A percentile compares a stretch with the other conserved stretches of the same genome.
These are phyloP conservation scores for Spencermartinsiella ligniputridi DNA, from an alignment of 1,139 yeast genomes.

Conservation along the genomic window DNA sequence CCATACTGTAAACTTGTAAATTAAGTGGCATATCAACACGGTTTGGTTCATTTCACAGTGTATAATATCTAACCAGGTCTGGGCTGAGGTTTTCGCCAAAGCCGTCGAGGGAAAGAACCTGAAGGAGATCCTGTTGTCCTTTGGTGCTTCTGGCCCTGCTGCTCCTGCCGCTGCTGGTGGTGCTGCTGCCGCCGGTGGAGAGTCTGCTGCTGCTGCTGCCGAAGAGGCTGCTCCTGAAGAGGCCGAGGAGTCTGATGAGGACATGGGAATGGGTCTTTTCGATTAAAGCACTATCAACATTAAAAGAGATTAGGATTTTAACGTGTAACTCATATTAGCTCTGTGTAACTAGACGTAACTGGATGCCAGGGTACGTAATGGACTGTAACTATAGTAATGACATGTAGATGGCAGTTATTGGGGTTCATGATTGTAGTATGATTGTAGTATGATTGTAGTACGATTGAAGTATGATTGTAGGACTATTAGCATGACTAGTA, in stretches of 20 bases:
- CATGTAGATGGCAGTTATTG: too few species aligned
- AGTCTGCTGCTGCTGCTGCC: slow-evolving; percentile 51
- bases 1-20: too few species aligned
- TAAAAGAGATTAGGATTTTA: too few species aligned
- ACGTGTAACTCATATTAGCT: too few species aligned
- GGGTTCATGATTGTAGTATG: too few species aligned
- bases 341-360: too few species aligned
- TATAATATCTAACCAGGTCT: slow-evolving; percentile 53
- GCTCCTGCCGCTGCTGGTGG: slow-evolving; percentile 55
- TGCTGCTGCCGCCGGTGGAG: slow-evolving; percentile 57
- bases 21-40: too few species aligned
- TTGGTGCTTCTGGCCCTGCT: slow-evolving; percentile 64
- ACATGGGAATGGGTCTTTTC: slow-evolving; percentile 39
- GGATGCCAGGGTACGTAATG: too few species aligned
- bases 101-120: slow-evolving; percentile 97
- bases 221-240: slow-evolving; percentile 30
- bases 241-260: slow-evolving; percentile 34
- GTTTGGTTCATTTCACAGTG: slow-evolving; percentile 86
- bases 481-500: too few species aligned
- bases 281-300: slow-evolving; percentile 35
- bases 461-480: too few species aligned
- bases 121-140: slow-evolving; percentile 82
- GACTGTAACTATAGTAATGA: too few species aligned
- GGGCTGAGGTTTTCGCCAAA: slow-evolving; percentile 95
- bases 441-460: too few species aligned